Evolutionary conservation across 108 stramenopile genomes (phyloP), one percentile per base, ranked within the genome.

Genomic region (Thalassiosira profunda): DNA sequence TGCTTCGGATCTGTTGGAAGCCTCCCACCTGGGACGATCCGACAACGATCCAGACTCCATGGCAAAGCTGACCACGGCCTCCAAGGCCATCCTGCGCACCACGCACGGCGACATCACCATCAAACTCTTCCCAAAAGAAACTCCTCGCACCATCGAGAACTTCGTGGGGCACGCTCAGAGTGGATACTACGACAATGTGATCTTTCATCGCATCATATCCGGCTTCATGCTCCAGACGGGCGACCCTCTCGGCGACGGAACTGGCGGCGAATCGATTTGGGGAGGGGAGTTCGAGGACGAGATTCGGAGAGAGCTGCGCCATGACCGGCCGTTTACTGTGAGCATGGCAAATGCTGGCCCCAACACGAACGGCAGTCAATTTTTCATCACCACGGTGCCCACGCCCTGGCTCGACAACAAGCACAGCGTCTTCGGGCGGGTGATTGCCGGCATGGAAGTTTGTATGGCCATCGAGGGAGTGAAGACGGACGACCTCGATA

Each of bases 231-330:
- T 99, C 42, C 98, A 99, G 71, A 98, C 97, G 4, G 98, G 99
- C 11, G 98, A 99, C 68, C 99, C 99, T 0, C 70, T 97, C 20
- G 99, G 99, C 17, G 97, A 99, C 72, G 99, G 99, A n/a, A 99
- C 99, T 5, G 99, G 99, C 18, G 99, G 99, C 29, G 99, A 99
- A 87, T 85, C 82, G 44, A 98, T 99, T 43, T 99, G 99, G 99
- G 98, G 98, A 20, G 98, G 98, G 17, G 98, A 98, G 60, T 99
- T 99, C 67, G 96, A 98, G 67, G 99, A 99, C 81, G 99, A 99
- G 64, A 94, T 99, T 73, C 84, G 90, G 28, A 79, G 93, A 45
- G 83, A 87, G 38, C 79, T 77, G 20, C 14, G 71, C 1, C 65
- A 79, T 17, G 63, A 99, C 66, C 86, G 98, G 2, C 98, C 98